Conservation (phyloP, 208 protist species). For the Trypanosoma melophagium region DNA sequence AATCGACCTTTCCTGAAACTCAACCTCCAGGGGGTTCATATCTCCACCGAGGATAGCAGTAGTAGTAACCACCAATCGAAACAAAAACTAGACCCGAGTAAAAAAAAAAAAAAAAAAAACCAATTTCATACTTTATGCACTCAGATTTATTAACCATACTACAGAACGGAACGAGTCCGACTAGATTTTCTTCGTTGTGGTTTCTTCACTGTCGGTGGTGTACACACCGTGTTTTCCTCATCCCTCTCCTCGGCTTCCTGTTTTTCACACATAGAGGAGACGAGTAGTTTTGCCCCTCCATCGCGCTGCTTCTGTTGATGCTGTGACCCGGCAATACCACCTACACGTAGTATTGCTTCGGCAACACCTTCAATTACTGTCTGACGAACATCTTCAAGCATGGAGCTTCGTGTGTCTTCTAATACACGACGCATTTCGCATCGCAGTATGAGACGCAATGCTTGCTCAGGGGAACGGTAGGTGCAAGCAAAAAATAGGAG, state of each 20-base stretch:
- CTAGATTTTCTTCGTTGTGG: neutral
- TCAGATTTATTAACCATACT: neutral
- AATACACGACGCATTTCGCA: slow-evolving; percentile 40
- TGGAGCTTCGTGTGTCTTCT: slow-evolving; percentile 3
- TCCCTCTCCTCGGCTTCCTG: neutral
- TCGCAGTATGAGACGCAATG: slow-evolving; percentile 35
- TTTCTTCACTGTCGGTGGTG: neutral
- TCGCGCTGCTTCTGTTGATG: neutral
- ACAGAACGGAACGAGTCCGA: neutral
- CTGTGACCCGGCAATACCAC: neutral
- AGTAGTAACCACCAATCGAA: slow-evolving; percentile 5
- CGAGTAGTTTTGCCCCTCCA: neutral
- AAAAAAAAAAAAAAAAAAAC: slow-evolving; percentile 6
- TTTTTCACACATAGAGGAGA: neutral
- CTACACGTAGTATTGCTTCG: neutral
- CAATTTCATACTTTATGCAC: neutral
- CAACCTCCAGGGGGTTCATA: too few species aligned
- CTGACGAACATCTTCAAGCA: slow-evolving; percentile 18
- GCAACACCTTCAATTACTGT: slow-evolving; percentile 8
- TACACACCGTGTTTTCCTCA: neutral
- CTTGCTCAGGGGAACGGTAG: slow-evolving; percentile 29
- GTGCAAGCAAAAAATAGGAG: slow-evolving; percentile 24
- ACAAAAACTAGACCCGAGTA: neutral
- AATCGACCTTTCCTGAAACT: too few species aligned
- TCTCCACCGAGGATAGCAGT: neutral